Evolutionary conservation across 495 filamentous ascomycete species (phyloP).

Genomic region (Xeromyces bisporus): DNA sequence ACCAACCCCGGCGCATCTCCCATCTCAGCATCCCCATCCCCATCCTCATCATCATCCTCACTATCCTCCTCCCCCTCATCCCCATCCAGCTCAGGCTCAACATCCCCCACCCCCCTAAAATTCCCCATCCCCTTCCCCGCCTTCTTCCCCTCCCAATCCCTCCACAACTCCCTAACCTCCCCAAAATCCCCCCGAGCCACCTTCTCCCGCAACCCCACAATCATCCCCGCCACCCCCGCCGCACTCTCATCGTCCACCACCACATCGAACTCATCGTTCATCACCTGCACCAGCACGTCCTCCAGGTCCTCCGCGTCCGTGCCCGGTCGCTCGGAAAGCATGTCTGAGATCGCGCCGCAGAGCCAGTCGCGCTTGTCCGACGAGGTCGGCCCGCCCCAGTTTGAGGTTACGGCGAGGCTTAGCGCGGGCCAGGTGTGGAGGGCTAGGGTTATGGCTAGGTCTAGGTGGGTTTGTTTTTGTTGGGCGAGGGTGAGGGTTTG

Average conservation of each 20-base stretch:
- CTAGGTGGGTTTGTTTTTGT: conserved; percentile 35
- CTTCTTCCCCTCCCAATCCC: conserved; percentile 41
- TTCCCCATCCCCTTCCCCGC: conserved; percentile 28
- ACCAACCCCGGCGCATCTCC: conserved; percentile 48
- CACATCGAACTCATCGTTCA: conserved; percentile 91
- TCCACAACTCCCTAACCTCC: conserved; percentile 50
- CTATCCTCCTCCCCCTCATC: conserved; percentile 44
- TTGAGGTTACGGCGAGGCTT: conserved; percentile 66
- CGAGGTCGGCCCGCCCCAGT: conserved; percentile 77
- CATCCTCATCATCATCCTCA: conserved; percentile 36
- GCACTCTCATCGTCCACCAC: conserved; percentile 79
- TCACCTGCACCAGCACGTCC: conserved; percentile 64
- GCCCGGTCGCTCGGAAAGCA: conserved; percentile 52
- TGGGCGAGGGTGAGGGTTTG: conserved; percentile 4
- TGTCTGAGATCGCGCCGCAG: conserved; percentile 71
- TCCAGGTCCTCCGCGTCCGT: conserved; percentile 75
- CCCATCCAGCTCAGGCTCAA: conserved; percentile 36
- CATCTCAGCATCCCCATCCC: conserved; percentile 57
- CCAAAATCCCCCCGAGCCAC: conserved; percentile 46
- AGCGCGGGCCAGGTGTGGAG: conserved; percentile 76
- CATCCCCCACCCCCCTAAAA: conserved; percentile 40
- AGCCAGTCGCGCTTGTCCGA: conserved; percentile 92
- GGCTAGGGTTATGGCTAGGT: conserved; percentile 62
- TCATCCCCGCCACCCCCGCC: conserved; percentile 50
- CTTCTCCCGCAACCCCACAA: conserved; percentile 48